Evolutionary conservation across 106 monocot species (phyloP), one percentile per base, ranked within the genome.

Genomic region (Iris macrosiphon): DNA sequence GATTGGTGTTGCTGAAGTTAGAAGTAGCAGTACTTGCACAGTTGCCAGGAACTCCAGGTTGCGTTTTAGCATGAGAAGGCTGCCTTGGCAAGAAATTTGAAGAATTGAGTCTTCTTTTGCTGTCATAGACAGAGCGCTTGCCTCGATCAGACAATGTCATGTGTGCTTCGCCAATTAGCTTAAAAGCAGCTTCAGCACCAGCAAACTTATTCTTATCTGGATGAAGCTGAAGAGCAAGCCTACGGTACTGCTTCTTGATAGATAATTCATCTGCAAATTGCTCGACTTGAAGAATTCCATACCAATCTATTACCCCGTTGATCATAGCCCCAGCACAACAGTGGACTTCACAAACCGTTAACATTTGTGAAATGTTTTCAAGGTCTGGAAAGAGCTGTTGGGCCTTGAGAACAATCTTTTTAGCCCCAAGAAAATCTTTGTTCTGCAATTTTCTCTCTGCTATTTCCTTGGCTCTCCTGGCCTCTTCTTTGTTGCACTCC

Each of bases 181-280:
- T 89, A 45, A 95, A 95, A 9, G 95, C 95, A 35, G 85, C 78
- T 58, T 95, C 89, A 31, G 95, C 85, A 64, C 95, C 89, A 10
- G 76, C 54, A 77, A 95, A 89, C 45, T 95, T 85, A 62, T 95
- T 95, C 49, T 95, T 95, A 52, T 89, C 95, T 33, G 95, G 95
- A 71, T 95, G 89, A 62, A 95, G 79, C 22, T 74, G 56, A 65
- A 95, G 78, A 50, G 85, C 89, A 57, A 95, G 76, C 69, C 77
- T 95, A 1, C 73, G 75, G 45, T 95, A 89, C 18, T 89, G 89
- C 55, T 95, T 95, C 71, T 79, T 89, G 12, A 95, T 89, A 4
- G 41, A 59, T 41, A 64, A 25, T 8, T 89, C 89, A 74, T 95
- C 82, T 41, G 95, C 82, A 16, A 67, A 69, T 27, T 63, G 67